Evolutionary conservation across 345 rosid species (phyloP).

Genomic region (Bruguiera sexangula): DNA sequence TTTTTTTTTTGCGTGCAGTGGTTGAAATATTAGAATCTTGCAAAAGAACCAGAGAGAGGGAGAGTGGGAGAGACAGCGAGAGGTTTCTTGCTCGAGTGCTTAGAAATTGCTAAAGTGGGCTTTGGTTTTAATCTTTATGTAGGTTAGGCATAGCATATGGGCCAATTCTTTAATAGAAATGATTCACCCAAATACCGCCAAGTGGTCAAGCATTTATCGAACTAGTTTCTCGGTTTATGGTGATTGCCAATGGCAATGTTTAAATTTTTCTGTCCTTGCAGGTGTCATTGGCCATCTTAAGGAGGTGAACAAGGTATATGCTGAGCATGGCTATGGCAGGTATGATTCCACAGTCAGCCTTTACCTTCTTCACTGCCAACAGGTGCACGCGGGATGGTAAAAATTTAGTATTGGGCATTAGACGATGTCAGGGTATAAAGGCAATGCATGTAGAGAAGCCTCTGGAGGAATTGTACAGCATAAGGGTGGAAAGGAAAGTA

Average conservation of each 20-base stretch:
- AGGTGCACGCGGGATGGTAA: constrained; percentile 18
- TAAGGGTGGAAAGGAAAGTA: constrained; percentile 72
- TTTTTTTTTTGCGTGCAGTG: too few relatives aligned
- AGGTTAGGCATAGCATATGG: too few relatives aligned
- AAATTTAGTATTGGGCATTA: constrained; percentile 4
- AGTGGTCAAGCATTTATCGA: too few relatives aligned
- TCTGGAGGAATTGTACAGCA: constrained; percentile 70
- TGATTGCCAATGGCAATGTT: not conserved
- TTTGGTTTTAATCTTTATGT: too few relatives aligned
- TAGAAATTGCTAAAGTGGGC: too few relatives aligned
- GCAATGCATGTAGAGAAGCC: constrained; percentile 65
- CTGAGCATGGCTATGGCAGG: constrained; percentile 36
- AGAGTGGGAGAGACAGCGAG: too few relatives aligned
- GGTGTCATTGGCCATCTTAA: not conserved
- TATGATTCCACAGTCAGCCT: constrained; percentile 34
- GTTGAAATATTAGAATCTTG: too few relatives aligned
- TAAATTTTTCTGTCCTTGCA: not conserved
- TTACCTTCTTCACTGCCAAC: constrained; percentile 25
- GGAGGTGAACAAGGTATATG: constrained; percentile 14
- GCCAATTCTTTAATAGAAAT: too few relatives aligned
- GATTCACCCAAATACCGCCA: too few relatives aligned
- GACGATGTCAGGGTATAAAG: constrained; percentile 32
- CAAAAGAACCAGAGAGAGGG: too few relatives aligned
- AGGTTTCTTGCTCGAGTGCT: too few relatives aligned
- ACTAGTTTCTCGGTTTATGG: not conserved